A percentile compares a stretch with the other conserved stretches of the same genome.
Conservation (phyloP, 305 asterid genomes). For the Plantago rigida region DNA sequence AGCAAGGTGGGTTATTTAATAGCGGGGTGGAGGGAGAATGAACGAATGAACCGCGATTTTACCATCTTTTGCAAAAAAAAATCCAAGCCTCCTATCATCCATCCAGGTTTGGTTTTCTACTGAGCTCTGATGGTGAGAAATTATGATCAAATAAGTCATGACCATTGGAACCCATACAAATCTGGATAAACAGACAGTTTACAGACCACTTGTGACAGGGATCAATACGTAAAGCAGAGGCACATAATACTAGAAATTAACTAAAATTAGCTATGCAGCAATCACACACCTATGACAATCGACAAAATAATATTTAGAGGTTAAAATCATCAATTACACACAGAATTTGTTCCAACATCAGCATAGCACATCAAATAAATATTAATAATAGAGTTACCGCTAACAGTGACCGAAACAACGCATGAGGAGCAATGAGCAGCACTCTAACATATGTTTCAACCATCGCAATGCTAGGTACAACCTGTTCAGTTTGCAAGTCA, state of each 20-base stretch:
- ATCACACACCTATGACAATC: background rate
- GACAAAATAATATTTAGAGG: background rate
- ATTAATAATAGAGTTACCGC: constrained; percentile 36
- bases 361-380: background rate
- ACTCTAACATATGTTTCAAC: constrained; percentile 91
- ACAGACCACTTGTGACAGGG: background rate
- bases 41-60: too few species aligned
- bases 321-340: too few species aligned
- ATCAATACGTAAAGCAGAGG: background rate
- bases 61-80: too few species aligned
- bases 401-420: constrained; percentile 78
- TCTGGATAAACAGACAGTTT: background rate
- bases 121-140: too few species aligned
- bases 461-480: constrained; percentile 91
- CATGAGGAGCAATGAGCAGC: constrained; percentile 84
- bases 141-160: background rate
- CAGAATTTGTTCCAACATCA: too few species aligned
- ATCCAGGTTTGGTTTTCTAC: too few species aligned
- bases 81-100: too few species aligned
- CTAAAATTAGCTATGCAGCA: background rate
- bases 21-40: too few species aligned
- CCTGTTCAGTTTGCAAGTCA: constrained; percentile 46
- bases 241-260: background rate
- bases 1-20: too few species aligned
- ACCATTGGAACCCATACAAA: background rate